Percentiles rank a stretch among this genome's conserved stretches.
These are phyloP conservation scores for Solanum boliviense DNA, from an alignment of 257 asterid genomes.

Conservation along the genomic window DNA sequence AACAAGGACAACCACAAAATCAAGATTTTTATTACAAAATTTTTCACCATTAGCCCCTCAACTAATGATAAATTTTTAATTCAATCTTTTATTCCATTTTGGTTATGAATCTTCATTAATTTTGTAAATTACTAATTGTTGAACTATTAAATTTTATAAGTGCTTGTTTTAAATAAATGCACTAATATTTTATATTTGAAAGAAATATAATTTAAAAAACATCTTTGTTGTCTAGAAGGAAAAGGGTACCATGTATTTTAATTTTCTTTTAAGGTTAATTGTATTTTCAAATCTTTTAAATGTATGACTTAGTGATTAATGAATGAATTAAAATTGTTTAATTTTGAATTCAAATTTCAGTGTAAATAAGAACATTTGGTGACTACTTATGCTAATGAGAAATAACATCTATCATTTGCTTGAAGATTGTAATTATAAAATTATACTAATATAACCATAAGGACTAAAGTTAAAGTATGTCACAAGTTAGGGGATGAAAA, in stretches of 20 bases:
- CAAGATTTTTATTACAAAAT: slow-evolving; percentile 16
- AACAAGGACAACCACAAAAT: slow-evolving; percentile 60
- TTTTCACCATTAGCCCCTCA: neutral
- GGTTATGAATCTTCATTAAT: neutral
- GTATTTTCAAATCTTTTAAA: neutral
- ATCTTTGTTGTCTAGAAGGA: neutral
- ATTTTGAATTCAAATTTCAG: neutral
- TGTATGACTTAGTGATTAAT: neutral
- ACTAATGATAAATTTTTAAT: neutral
- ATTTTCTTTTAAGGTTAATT: neutral
- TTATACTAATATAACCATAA: neutral
- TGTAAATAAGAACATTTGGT: neutral
- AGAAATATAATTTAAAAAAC: neutral
- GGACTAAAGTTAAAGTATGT: neutral
- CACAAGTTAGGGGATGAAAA: neutral
- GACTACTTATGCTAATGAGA: too few relatives aligned
- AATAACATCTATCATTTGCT: too few relatives aligned
- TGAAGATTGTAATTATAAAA: too few relatives aligned
- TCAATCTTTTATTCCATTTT: neutral
- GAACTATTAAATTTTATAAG: neutral
- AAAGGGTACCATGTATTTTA: neutral
- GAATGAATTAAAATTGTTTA: neutral
- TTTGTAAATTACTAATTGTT: neutral
- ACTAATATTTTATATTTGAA: neutral
- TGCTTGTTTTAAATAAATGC: neutral